Conservation (phyloP, 208 protist species). For the Phytomonas francai region DNA sequence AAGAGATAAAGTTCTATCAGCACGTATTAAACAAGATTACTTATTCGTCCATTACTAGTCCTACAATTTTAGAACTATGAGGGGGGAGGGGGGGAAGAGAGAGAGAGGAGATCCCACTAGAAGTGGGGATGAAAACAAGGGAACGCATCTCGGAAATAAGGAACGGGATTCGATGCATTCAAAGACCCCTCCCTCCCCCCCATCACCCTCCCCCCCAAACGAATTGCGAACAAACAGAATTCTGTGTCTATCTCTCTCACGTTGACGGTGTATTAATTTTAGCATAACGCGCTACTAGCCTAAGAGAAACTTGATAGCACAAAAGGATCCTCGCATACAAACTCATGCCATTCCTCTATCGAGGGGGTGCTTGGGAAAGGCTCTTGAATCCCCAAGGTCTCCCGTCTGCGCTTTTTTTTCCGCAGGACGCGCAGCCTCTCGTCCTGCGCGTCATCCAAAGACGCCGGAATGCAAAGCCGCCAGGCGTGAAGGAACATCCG, state of each 20-base stretch:
- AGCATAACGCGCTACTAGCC: no score
- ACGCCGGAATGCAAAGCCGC: conserved; percentile 40
- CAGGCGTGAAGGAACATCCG: conserved; percentile 81
- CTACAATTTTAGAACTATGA: no score
- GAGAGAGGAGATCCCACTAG: neutral
- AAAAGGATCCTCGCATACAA: no score
- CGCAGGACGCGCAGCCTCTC: conserved; percentile 26
- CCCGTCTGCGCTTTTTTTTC: conserved; percentile 56
- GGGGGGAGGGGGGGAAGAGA: conserved; percentile 17
- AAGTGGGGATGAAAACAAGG: no score
- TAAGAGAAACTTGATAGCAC: no score
- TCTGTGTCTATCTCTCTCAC: no score
- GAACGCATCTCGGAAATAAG: no score
- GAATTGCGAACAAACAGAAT: no score
- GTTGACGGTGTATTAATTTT: no score
- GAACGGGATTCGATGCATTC: neutral
- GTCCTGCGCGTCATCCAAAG: conserved; percentile 10
- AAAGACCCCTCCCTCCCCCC: neutral
- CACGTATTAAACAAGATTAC: neutral
- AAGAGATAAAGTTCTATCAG: neutral
- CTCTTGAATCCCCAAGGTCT: conserved; percentile 32
- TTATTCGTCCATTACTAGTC: neutral
- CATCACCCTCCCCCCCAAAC: conserved; percentile 2
- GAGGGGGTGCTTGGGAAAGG: conserved; percentile 7
- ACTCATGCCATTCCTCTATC: conserved; percentile 30